These are phyloP conservation scores for Candolleomyces efflorescens DNA, from an alignment of 768 basidiomycete genomes.

Conservation along the genomic window DNA sequence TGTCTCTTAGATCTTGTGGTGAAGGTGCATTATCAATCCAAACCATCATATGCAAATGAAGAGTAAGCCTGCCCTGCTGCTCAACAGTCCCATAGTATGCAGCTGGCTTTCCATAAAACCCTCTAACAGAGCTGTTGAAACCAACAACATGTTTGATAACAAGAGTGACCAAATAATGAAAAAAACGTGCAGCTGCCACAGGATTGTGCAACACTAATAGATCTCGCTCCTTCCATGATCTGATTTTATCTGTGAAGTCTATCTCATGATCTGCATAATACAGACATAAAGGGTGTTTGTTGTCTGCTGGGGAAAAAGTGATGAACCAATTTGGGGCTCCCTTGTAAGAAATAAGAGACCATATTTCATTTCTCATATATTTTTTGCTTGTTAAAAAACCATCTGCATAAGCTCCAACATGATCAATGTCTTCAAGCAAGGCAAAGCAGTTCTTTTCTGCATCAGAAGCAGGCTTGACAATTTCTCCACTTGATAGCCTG, in stretches of 20 bases:
- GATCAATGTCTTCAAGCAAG: background rate
- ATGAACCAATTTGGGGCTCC: constrained; percentile 33
- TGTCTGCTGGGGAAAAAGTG: constrained; percentile 31
- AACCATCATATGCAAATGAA: constrained; percentile 32
- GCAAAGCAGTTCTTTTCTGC: background rate
- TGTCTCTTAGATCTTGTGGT: constrained; percentile 27
- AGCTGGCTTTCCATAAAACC: constrained; percentile 24
- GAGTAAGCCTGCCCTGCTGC: constrained; percentile 30
- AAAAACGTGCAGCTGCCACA: constrained; percentile 27
- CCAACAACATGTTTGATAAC: constrained; percentile 28
- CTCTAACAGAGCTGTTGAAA: constrained; percentile 11
- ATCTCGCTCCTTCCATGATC: constrained; percentile 4
- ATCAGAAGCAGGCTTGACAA: background rate
- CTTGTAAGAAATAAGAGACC: constrained; percentile 14
- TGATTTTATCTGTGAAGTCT: constrained; percentile 15
- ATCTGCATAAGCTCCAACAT: background rate
- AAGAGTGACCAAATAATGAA: constrained; percentile 24
- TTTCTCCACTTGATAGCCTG: background rate
- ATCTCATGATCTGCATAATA: constrained; percentile 26
- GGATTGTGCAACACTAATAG: constrained; percentile 17
- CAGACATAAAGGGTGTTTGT: constrained; percentile 27
- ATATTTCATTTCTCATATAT: constrained; percentile 17
- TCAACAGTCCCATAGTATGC: constrained; percentile 38
- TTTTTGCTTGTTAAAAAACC: constrained; percentile 10
- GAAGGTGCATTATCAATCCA: constrained; percentile 25